Conservation (phyloP, 768 basidiomycete species). For the Rhodosporidiobolus sp. region DNA sequence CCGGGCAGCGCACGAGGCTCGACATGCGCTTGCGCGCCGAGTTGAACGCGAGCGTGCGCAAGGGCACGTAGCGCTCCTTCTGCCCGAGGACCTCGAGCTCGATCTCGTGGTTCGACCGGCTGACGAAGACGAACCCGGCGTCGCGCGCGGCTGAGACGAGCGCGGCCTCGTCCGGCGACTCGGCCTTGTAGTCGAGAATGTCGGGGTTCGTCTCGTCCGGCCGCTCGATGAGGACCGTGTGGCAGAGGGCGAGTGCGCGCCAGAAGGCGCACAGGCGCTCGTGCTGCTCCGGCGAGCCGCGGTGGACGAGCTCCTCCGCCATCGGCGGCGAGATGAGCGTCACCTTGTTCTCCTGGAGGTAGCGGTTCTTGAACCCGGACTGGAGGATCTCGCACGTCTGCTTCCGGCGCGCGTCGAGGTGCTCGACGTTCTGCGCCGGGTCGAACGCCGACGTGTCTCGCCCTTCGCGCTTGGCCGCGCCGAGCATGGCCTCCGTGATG, state of each 20-base stretch:
- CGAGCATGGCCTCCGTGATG: conserved; percentile 89
- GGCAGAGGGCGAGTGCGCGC: conserved; percentile 90
- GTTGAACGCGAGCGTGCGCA: conserved; percentile 89
- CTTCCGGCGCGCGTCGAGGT: conserved; percentile 64
- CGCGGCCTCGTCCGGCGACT: conserved; percentile 93
- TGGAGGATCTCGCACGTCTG: conserved; percentile 73
- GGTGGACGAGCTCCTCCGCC: conserved; percentile 64
- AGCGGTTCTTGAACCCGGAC: conserved; percentile 82
- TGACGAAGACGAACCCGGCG: conserved; percentile 85
- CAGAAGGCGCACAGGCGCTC: conserved; percentile 71
- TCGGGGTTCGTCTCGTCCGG: conserved; percentile 65
- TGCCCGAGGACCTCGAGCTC: conserved; percentile 92
- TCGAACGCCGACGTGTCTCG: conserved; percentile 60
- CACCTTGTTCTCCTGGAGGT: conserved; percentile 71
- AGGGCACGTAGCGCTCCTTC: conserved; percentile 70
- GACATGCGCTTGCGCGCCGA: conserved; percentile 94
- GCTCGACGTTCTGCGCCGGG: conserved; percentile 67
- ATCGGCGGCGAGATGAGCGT: conserved; percentile 84
- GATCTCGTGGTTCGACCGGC: conserved; percentile 66
- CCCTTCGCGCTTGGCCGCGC: conserved; percentile 80
- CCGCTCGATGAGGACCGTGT: conserved; percentile 79
- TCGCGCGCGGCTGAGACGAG: conserved; percentile 88
- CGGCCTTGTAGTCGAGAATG: conserved; percentile 74
- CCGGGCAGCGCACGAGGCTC: conserved; percentile 78
- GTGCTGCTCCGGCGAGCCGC: conserved; percentile 49